These are phyloP conservation scores for Zymoseptoria pseudotritici DNA, from an alignment of 2,329 filamentous ascomycete genomes.

Conservation along the genomic window DNA sequence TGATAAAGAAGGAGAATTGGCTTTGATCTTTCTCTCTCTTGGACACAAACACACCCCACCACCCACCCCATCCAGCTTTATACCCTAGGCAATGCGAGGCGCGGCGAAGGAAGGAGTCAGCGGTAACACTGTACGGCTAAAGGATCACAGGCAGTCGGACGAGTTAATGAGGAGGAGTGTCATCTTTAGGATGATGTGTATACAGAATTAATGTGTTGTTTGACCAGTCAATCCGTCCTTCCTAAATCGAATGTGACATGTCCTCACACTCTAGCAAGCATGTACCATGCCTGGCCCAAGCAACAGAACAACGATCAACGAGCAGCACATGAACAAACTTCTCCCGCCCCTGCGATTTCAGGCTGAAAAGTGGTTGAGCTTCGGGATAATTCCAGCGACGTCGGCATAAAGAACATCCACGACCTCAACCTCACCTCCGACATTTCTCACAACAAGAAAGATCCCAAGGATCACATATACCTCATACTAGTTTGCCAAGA, in stretches of 20 bases:
- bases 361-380: background rate
- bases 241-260: background rate
- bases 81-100: slow-evolving; percentile 15
- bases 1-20: background rate
- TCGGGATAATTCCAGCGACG: background rate
- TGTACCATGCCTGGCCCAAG: background rate
- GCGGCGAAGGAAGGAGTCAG: slow-evolving; percentile 5
- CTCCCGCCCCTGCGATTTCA: background rate
- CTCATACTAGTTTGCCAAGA: too few relatives aligned
- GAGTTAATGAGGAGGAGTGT: slow-evolving; percentile 13
- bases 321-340: background rate
- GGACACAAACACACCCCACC: slow-evolving; percentile 2
- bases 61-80: slow-evolving; percentile 10
- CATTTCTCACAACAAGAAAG: background rate
- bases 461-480: background rate
- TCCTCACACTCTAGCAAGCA: background rate
- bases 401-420: background rate
- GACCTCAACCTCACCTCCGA: background rate
- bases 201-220: slow-evolving; percentile 16
- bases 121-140: slow-evolving; percentile 19
- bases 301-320: background rate
- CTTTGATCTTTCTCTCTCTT: slow-evolving; percentile 1
- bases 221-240: background rate
- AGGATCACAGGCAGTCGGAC: slow-evolving; percentile 15
- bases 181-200: slow-evolving; percentile 8